Conservation (phyloP, 768 basidiomycete species). For the Kwoniella europaea region DNA sequence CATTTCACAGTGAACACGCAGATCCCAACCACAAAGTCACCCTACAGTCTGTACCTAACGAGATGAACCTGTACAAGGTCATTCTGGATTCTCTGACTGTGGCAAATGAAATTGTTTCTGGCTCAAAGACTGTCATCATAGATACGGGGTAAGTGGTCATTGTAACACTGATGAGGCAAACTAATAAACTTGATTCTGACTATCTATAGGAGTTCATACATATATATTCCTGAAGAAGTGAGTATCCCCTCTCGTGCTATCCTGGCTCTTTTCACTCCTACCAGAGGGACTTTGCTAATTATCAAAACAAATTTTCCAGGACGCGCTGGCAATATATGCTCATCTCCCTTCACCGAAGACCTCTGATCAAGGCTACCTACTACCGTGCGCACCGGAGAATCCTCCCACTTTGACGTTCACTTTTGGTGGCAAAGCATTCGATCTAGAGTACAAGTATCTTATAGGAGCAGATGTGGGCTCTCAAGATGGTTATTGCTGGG, state of each 20-base stretch:
- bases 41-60: slow-evolving; percentile 8
- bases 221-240: slow-evolving; percentile 16
- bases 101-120: background rate
- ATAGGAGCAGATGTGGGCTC: slow-evolving; percentile 5
- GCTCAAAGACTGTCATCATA: slow-evolving; percentile 6
- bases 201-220: slow-evolving; percentile 14
- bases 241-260: background rate
- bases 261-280: no score
- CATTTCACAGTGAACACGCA: slow-evolving; percentile 13
- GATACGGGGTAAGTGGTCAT: slow-evolving; percentile 15
- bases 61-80: slow-evolving; percentile 18
- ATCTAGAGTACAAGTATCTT: slow-evolving; percentile 18
- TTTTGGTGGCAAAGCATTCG: slow-evolving; percentile 16
- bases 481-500: slow-evolving; percentile 16
- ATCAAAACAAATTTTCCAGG: background rate
- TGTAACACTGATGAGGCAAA: background rate
- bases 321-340: slow-evolving; percentile 9
- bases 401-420: slow-evolving; percentile 5
- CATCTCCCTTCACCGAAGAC: slow-evolving; percentile 1
- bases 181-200: background rate
- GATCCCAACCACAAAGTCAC: slow-evolving; percentile 17
- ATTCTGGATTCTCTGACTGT: slow-evolving; percentile 8
- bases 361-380: slow-evolving; percentile 6
- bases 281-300: no score
- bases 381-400: slow-evolving; percentile 13